These are phyloP conservation scores for Colletotrichum horii DNA, from an alignment of 2,329 filamentous ascomycete species.

Conservation along the genomic window DNA sequence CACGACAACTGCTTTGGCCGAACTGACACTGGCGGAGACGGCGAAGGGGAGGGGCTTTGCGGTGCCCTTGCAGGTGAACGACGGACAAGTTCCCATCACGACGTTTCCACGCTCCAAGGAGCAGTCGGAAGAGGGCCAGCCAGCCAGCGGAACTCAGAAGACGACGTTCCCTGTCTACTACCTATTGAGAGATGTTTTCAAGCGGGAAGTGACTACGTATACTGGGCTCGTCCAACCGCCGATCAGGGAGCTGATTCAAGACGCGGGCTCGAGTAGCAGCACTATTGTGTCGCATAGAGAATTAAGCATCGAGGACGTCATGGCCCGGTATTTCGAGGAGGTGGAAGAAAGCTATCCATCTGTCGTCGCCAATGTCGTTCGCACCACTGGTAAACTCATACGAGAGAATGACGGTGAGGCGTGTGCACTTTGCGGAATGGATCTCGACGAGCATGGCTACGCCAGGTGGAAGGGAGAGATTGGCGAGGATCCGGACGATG, in stretches of 20 bases:
- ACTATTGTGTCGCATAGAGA: constrained; percentile 71
- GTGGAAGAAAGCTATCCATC: constrained; percentile 88
- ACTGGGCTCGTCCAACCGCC: constrained; percentile 57
- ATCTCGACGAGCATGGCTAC: constrained; percentile 67
- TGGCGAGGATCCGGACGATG: constrained; percentile 44
- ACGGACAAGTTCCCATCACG: constrained; percentile 59
- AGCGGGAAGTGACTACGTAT: constrained; percentile 78
- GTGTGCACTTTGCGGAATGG: constrained; percentile 76
- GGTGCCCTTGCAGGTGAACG: constrained; percentile 81
- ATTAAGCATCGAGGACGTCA: constrained; percentile 88
- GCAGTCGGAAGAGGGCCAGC: neutral
- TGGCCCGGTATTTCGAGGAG: constrained; percentile 85
- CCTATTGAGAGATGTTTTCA: constrained; percentile 84
- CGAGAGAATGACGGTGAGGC: constrained; percentile 41
- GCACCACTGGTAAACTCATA: constrained; percentile 84
- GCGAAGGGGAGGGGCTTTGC: constrained; percentile 89
- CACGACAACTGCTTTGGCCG: constrained; percentile 86
- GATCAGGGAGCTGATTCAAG: constrained; percentile 50
- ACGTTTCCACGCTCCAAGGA: neutral
- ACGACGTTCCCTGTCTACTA: constrained; percentile 65
- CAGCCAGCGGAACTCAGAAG: neutral
- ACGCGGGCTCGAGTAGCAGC: constrained; percentile 29
- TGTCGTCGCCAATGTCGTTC: constrained; percentile 93
- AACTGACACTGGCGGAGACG: constrained; percentile 83
- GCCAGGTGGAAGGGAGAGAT: constrained; percentile 68